phyloP scores from a whole-genome alignment of 2,329 filamentous ascomycete genomes.

The Aspergillus thermomutatus region DNA sequence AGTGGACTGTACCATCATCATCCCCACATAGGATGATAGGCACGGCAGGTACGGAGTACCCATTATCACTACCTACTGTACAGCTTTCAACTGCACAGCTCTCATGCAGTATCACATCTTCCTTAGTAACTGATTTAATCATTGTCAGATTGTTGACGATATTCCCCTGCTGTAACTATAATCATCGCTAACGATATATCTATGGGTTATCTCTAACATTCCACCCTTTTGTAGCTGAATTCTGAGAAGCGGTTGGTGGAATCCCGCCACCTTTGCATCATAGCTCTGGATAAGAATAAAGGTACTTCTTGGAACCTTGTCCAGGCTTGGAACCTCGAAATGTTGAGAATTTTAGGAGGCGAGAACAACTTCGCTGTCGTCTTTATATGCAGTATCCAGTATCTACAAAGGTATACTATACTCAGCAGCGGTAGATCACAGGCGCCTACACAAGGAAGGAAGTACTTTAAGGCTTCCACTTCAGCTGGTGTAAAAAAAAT shows the following conservation, averaged over 20 bases:
- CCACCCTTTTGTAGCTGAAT: too few relatives aligned
- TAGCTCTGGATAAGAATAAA: background rate
- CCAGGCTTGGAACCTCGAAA: background rate
- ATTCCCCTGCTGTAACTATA: background rate
- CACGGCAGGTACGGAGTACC: background rate
- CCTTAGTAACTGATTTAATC: background rate
- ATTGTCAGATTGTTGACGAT: background rate
- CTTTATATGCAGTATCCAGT: background rate
- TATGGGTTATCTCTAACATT: background rate
- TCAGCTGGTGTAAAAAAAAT: background rate
- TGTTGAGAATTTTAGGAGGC: background rate
- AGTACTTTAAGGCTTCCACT: background rate
- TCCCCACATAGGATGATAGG: background rate
- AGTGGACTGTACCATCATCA: background rate
- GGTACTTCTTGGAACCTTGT: background rate
- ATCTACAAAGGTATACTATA: too few relatives aligned
- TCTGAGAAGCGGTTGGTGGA: too few relatives aligned
- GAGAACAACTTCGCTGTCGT: background rate
- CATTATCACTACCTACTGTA: background rate
- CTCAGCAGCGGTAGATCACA: too few relatives aligned
- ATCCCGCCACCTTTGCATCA: background rate
- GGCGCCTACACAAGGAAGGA: too few relatives aligned
- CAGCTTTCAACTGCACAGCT: too few relatives aligned
- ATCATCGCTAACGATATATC: background rate
- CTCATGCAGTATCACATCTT: background rate